phyloP scores from a whole-genome alignment of 129 eudicot species.

The Cynara cardunculus region DNA sequence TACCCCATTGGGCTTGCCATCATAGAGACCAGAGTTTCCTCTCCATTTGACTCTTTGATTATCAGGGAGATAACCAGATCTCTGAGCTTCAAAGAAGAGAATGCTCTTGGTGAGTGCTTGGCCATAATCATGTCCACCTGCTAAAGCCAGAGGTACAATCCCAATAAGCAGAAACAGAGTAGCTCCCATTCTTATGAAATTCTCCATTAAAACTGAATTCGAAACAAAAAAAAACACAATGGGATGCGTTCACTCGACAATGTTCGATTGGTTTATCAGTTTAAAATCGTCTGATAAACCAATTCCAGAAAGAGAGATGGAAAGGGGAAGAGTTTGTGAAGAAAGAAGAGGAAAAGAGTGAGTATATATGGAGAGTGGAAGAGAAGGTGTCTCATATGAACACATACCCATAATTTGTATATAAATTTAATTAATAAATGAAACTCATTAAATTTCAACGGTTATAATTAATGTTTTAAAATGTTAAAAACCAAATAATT shows the following conservation, averaged over 20 bases:
- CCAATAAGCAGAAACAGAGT: slow-evolving; percentile 50
- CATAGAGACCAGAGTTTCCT: slow-evolving; percentile 76
- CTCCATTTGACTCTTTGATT: slow-evolving; percentile 86
- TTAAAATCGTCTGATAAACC: slow-evolving; percentile 41
- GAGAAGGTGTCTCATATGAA: slow-evolving; percentile 42
- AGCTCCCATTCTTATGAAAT: slow-evolving; percentile 32
- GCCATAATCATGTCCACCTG: slow-evolving; percentile 65
- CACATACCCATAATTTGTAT: neutral
- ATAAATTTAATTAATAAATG: neutral
- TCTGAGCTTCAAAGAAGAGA: slow-evolving; percentile 92
- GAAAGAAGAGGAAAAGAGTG: slow-evolving; percentile 38
- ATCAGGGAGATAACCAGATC: slow-evolving; percentile 85
- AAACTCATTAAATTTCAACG: neutral
- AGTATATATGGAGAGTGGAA: slow-evolving; percentile 51
- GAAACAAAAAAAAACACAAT: neutral
- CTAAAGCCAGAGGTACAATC: slow-evolving; percentile 48
- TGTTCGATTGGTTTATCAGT: slow-evolving; percentile 54
- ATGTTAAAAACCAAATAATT: slow-evolving; percentile 20
- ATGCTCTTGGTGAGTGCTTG: slow-evolving; percentile 81
- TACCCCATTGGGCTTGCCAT: slow-evolving; percentile 88
- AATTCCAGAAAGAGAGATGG: slow-evolving; percentile 23
- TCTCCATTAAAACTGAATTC: slow-evolving; percentile 30
- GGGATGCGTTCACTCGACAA: slow-evolving; percentile 39
- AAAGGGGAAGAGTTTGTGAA: slow-evolving; percentile 33
- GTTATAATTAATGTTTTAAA: slow-evolving; percentile 21